Conservation (phyloP, 2,329 filamentous ascomycete species). For the Apiospora koreana region DNA sequence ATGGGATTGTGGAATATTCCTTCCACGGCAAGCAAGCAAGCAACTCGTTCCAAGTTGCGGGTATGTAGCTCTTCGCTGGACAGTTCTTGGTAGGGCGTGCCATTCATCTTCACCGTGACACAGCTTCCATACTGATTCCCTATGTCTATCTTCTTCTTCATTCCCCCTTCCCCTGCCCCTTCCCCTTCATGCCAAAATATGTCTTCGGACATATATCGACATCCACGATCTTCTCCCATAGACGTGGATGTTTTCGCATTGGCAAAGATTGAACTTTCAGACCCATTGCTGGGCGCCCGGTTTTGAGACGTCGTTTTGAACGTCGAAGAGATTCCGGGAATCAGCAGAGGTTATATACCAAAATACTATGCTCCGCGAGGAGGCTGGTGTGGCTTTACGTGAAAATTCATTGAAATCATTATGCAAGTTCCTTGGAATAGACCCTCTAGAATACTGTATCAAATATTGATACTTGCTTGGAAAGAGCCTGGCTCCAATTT, state of each 20-base stretch:
- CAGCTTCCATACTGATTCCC: background rate
- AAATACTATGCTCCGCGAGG: background rate
- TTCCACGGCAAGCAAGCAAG: background rate
- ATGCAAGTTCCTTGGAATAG: background rate
- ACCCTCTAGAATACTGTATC: background rate
- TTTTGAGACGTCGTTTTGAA: constrained; percentile 57
- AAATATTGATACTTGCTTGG: background rate
- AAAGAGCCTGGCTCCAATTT: background rate
- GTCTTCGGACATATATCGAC: constrained; percentile 36
- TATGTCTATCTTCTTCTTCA: background rate
- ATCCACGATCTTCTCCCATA: constrained; percentile 45
- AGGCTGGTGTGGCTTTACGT: background rate
- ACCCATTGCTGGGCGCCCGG: constrained; percentile 60
- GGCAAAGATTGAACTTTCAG: constrained; percentile 49
- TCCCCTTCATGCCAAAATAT: constrained; percentile 14
- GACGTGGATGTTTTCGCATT: constrained; percentile 57
- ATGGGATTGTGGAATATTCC: background rate
- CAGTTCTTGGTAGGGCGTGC: background rate
- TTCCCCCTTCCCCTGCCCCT: background rate
- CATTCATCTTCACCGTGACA: background rate
- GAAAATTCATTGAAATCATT: background rate
- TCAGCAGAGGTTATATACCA: constrained; percentile 60
- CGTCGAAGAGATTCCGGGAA: constrained; percentile 55
- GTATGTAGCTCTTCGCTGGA: background rate
- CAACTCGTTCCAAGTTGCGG: background rate